phyloP scores from a whole-genome alignment of 805 yeast species.

The Candida railenensis region DNA sequence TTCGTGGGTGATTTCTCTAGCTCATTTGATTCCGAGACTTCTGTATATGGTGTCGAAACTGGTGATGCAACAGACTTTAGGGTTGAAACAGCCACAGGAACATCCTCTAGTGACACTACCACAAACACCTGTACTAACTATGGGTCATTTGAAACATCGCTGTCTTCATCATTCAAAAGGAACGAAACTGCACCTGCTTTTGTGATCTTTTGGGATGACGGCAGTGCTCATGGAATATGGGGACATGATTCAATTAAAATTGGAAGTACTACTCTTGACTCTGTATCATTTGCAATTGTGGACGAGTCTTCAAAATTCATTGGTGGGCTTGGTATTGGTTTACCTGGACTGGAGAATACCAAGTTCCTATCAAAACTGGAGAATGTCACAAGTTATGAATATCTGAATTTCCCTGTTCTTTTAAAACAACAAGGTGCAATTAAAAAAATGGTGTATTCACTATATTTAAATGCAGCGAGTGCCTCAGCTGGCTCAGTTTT shows the following conservation, averaged over 20 bases:
- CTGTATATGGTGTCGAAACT: slow-evolving; percentile 2
- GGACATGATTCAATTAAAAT: slow-evolving; percentile 14
- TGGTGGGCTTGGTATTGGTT: slow-evolving; percentile 34
- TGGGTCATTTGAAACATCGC: slow-evolving; percentile 13
- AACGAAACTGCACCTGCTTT: slow-evolving; percentile 8
- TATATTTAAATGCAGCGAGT: slow-evolving; percentile 28
- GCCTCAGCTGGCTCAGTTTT: slow-evolving; percentile 33
- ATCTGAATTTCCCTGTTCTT: slow-evolving; percentile 39
- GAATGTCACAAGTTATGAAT: slow-evolving; percentile 18
- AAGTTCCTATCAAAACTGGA: slow-evolving; percentile 16
- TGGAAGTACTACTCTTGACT: not conserved
- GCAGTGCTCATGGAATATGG: slow-evolving; percentile 14
- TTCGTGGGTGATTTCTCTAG: slow-evolving; percentile 18
- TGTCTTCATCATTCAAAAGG: slow-evolving; percentile 7
- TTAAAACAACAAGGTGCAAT: slow-evolving; percentile 32
- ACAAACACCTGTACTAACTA: slow-evolving; percentile 12
- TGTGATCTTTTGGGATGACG: slow-evolving; percentile 13
- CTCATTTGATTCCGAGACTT: not conserved
- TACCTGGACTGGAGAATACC: slow-evolving; percentile 56
- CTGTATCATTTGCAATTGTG: slow-evolving; percentile 1
- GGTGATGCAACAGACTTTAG: slow-evolving; percentile 6
- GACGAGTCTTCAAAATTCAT: not conserved
- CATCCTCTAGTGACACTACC: not conserved
- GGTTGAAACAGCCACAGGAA: not conserved
- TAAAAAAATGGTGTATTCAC: slow-evolving; percentile 32